Base-by-base conservation (phyloP, 768 basidiomycete genomes). In the Mycena galopus region DNA sequence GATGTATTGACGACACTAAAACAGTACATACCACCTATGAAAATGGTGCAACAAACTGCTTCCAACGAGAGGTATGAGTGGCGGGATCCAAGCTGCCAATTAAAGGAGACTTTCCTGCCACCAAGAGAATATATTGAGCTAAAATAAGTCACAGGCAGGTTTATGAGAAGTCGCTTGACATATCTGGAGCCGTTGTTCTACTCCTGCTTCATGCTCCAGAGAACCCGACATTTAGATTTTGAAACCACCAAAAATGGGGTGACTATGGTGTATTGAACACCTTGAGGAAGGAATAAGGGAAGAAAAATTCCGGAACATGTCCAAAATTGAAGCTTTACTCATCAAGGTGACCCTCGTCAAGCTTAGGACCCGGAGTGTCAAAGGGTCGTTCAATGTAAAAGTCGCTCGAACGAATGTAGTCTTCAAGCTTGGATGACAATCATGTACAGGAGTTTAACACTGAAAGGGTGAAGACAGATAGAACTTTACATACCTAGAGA, bases 1-100 rank as follows among this genome's bases (percentile, higher is more conserved):
- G n/a, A 51, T 51, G 50, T 51, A 51, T 51, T 51, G 50, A 23
- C n/a, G 50, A 51, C 50, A 51, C 50, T 51, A 51, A 51, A 51
- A n/a, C 50, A 51, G n/a, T 51, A 51, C n/a, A 51, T 51, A 47
- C 11, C 44, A 47, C 9, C 44, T 19, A 47, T 47, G 44, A 47
- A 17, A 47, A 47, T n/a, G 44, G 44, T 27, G 25, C n/a, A 51
- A 51, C 50, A 17, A 51, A 51, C 50, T 51, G n/a, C 35, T 35
- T 35, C 35, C 50, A 44, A 44, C 17, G 42, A 44, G 42, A 44
- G n/a, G n/a, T n/a, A n/a, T n/a, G n/a, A n/a, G n/a, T n/a, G n/a
- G n/a, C n/a, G n/a, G n/a, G n/a, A n/a, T n/a, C n/a, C n/a, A n/a
- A n/a, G n/a, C n/a, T n/a, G n/a, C n/a, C n/a, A n/a, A n/a, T n/a